Conservation (phyloP, 768 basidiomycete genomes). For the Gyrodon lividus region DNA sequence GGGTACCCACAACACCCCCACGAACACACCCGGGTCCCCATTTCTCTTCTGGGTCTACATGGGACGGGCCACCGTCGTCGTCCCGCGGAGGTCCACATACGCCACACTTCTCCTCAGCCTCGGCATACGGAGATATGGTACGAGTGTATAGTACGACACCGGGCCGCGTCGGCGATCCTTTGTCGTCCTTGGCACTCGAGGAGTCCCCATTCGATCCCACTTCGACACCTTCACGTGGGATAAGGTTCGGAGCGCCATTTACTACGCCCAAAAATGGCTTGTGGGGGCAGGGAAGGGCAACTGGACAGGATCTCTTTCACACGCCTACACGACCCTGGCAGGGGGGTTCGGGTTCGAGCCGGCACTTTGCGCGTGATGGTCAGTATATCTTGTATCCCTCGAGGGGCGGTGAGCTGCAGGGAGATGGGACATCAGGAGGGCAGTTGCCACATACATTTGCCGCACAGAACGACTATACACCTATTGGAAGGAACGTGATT, state of each 20-base stretch:
- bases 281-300: conserved; percentile 39
- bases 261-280: conserved; percentile 59
- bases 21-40: conserved; percentile 26
- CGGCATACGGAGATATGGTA: conserved; percentile 34
- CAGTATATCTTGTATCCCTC: conserved; percentile 9
- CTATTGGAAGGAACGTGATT: conserved; percentile 42
- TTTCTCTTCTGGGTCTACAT: conserved; percentile 39
- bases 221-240: conserved; percentile 78
- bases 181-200: conserved; percentile 33
- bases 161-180: conserved; percentile 34
- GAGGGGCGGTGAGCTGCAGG: conserved; percentile 20
- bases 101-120: conserved; percentile 40
- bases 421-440: conserved; percentile 16
- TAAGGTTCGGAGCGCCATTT: conserved; percentile 58
- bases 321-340: conserved; percentile 46
- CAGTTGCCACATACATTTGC: conserved; percentile 15
- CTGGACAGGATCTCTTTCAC: conserved; percentile 46
- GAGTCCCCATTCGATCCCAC: conserved; percentile 73
- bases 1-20: conserved; percentile 51
- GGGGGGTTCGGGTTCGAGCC: conserved; percentile 8
- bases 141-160: conserved; percentile 42
- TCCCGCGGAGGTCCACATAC: conserved; percentile 55
- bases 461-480: conserved; percentile 48
- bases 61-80: conserved; percentile 42
- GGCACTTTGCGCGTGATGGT: conserved; percentile 9